Evolutionary conservation across 306 rosid genomes (phyloP).

Genomic region (Senna siamea): DNA sequence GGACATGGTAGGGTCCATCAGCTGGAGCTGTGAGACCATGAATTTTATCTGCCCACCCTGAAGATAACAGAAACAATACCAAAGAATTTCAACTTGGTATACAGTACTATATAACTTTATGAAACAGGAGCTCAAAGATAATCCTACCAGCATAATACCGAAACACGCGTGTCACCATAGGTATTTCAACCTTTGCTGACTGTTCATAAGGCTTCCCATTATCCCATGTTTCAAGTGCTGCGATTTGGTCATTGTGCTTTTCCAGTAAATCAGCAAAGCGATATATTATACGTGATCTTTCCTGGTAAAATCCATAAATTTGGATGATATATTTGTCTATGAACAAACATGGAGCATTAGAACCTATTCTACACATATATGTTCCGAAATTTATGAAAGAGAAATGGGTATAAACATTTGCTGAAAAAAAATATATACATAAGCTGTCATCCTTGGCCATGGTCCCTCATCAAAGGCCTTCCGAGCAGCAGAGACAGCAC

Average conservation of each 20-base stretch:
- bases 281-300: conserved; percentile 59
- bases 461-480: conserved; percentile 87
- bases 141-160: conserved; percentile 75
- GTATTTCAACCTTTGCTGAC: conserved; percentile 64
- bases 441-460: conserved; percentile 91
- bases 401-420: not conserved
- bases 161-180: conserved; percentile 63
- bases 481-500: conserved; percentile 72
- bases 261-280: conserved; percentile 83
- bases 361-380: not conserved
- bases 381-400: not conserved
- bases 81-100: conserved; percentile 18
- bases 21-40: conserved; percentile 80
- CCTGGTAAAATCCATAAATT: conserved; percentile 46
- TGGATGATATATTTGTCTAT: conserved; percentile 8
- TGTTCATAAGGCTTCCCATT: conserved; percentile 79
- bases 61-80: conserved; percentile 12
- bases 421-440: conserved; percentile 45
- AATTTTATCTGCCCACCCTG: conserved; percentile 89
- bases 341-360: not conserved
- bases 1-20: conserved; percentile 72
- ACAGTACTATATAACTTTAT: not conserved
- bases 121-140: conserved; percentile 15
- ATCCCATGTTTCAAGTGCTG: conserved; percentile 84
- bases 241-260: conserved; percentile 62